phyloP scores from a whole-genome alignment of 2,329 filamentous ascomycete genomes.

The Mycosphaerella arachidis region DNA sequence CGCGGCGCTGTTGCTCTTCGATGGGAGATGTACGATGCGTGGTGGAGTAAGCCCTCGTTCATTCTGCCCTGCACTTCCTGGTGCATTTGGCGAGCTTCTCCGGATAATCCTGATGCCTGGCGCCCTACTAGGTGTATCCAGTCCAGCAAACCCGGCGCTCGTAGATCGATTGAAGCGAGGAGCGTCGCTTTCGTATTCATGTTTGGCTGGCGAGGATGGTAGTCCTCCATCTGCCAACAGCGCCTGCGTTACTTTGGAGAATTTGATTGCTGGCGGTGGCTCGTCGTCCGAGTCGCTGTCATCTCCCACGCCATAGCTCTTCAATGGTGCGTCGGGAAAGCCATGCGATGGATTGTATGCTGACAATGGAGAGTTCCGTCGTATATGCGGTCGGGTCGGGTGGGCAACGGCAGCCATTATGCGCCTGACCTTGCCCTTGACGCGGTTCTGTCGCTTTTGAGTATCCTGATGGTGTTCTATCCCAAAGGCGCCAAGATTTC shows the following conservation, averaged over 20 bases:
- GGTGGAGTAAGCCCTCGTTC: slow-evolving; percentile 31
- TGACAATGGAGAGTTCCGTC: slow-evolving; percentile 46
- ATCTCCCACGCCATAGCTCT: slow-evolving; percentile 60
- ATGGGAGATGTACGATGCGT: slow-evolving; percentile 33
- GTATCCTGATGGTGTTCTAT: slow-evolving; percentile 20
- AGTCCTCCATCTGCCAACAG: slow-evolving; percentile 62
- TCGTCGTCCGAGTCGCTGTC: slow-evolving; percentile 90
- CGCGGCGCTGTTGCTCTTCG: slow-evolving; percentile 28
- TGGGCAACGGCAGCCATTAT: slow-evolving; percentile 34
- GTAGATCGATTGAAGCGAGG: slow-evolving; percentile 27
- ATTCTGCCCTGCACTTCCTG: slow-evolving; percentile 14
- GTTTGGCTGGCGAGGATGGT: slow-evolving; percentile 50
- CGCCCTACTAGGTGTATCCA: slow-evolving; percentile 35
- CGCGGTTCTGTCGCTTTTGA: slow-evolving; percentile 12
- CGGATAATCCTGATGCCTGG: slow-evolving; percentile 35
- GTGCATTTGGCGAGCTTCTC: slow-evolving; percentile 30
- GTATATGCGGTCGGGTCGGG: slow-evolving; percentile 29
- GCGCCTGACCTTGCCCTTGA: slow-evolving; percentile 24
- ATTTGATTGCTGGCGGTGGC: slow-evolving; percentile 81
- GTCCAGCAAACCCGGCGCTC: slow-evolving; percentile 25
- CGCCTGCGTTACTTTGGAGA: slow-evolving; percentile 87
- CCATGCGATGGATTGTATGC: slow-evolving; percentile 42
- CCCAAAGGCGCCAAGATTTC: slow-evolving; percentile 17
- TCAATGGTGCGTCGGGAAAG: slow-evolving; percentile 45
- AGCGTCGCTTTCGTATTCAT: slow-evolving; percentile 36